Percentiles rank a stretch among this genome's conserved stretches.
phyloP scores from a whole-genome alignment of 345 rosid genomes.

The Diplotaxis tenuifolia region DNA sequence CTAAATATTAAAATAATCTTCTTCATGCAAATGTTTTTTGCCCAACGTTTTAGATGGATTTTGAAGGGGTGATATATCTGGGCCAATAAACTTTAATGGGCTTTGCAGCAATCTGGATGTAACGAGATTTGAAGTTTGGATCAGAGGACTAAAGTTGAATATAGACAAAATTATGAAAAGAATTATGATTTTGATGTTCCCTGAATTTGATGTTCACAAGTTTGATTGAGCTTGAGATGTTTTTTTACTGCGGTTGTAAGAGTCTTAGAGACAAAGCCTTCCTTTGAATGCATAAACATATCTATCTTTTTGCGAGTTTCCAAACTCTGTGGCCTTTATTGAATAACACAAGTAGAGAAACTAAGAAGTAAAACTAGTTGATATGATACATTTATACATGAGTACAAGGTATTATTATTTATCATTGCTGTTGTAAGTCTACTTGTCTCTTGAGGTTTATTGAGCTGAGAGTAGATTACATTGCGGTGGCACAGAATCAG shows the following conservation, averaged over 20 bases:
- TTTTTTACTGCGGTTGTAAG: slow-evolving; percentile 55
- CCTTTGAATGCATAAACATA: slow-evolving; percentile 27
- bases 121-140: background rate
- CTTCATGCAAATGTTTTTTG: too few species aligned
- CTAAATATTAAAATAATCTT: too few species aligned
- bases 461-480: slow-evolving; percentile 12
- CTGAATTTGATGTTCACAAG: slow-evolving; percentile 50
- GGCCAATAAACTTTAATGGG: background rate
- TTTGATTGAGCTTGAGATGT: slow-evolving; percentile 53
- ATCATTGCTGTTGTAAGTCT: background rate
- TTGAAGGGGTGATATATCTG: background rate
- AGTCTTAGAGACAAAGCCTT: slow-evolving; percentile 61
- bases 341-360: slow-evolving; percentile 7
- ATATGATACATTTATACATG: slow-evolving; percentile 11
- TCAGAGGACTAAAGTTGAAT: too few species aligned
- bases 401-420: background rate
- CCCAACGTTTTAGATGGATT: background rate
- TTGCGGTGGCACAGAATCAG: slow-evolving; percentile 5
- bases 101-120: background rate
- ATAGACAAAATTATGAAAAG: too few species aligned
- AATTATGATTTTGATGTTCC: too few species aligned
- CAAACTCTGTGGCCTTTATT: slow-evolving; percentile 6
- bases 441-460: slow-evolving; percentile 2
- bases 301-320: background rate
- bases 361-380: background rate